These are phyloP conservation scores for Pochonia chlamydosporia DNA, from an alignment of 2,329 filamentous ascomycete genomes.

Conservation along the genomic window DNA sequence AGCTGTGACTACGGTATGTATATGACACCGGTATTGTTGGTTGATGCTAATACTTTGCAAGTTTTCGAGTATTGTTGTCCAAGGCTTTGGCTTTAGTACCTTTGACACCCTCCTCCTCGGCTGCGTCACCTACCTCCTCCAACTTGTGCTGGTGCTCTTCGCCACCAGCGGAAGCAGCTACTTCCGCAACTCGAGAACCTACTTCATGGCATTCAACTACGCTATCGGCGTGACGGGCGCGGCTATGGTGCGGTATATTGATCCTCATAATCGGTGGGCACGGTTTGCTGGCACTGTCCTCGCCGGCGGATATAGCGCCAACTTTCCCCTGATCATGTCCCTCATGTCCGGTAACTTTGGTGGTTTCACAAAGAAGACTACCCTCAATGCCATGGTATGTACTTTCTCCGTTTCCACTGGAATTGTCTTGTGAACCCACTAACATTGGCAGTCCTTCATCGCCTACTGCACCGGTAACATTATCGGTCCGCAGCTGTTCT, in stretches of 20 bases:
- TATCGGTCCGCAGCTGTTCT: constrained; percentile 55
- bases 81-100: constrained; percentile 17
- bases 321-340: constrained; percentile 41
- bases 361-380: constrained; percentile 58
- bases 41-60: constrained; percentile 9
- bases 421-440: neutral
- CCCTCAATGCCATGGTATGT: constrained; percentile 47
- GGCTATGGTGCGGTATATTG: constrained; percentile 17
- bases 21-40: neutral
- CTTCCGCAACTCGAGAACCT: constrained; percentile 18
- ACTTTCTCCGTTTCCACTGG: neutral
- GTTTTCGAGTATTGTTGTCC: constrained; percentile 20
- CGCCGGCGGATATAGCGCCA: constrained; percentile 49
- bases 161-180: constrained; percentile 16
- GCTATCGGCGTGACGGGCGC: constrained; percentile 15
- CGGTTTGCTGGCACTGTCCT: constrained; percentile 29
- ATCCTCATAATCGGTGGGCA: constrained; percentile 13
- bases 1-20: constrained; percentile 19
- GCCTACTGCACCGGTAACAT: constrained; percentile 57
- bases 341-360: constrained; percentile 54
- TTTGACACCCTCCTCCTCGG: constrained; percentile 17
- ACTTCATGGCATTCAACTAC: constrained; percentile 19
- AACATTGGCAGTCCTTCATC: constrained; percentile 38
- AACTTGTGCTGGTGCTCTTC: constrained; percentile 18
- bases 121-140: constrained; percentile 14